Evolutionary conservation across 306 rosid genomes (phyloP), one percentile per base, ranked within the genome.

Genomic region (Argentina anserina): DNA sequence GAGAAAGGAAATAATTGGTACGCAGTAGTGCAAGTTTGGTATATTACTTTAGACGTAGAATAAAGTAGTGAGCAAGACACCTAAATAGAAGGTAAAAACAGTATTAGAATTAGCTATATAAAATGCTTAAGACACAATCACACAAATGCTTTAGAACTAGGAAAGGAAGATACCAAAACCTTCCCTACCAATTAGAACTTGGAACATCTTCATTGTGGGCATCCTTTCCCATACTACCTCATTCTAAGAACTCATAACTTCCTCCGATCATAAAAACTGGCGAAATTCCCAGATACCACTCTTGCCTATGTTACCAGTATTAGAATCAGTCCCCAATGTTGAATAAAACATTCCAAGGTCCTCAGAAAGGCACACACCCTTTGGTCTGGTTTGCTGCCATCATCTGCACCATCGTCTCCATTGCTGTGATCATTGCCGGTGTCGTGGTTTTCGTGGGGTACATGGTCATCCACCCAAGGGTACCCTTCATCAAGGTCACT

Each of bases 141-240:
- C 52, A 25, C 58, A 76, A 41, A 88, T 74, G 85, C 96, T 83
- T 88, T 80, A 59, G 69, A 70, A 72, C 14, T 4, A 83, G 87
- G 96, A 86, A 90, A 90, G 73, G 93, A 81, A 93, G 98, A 94
- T 94, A 82, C 98, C 96, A 82, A 94, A 87, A 86, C 97, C 92
- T 88, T 79, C 78, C 81, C 85, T 60, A 79, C 82, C 86, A 84
- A 74, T 74, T 50, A 36, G 77, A 78, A 58, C 69, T 67, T 82
- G 56, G 87, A 79, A 84, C 80, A 28, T 50, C 82, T 63, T 49
- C 69, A 56, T 61, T 61, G 37, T 55, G 25, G 9, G 8, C 28
- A 11, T 76, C 85, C 80, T 63, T 69, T 56, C 50, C 67, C 65
- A 55, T 39, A 74, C 65, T 81, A 72, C 67, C 15, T 37, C 66